phyloP scores from a whole-genome alignment of 75 land plant genomes.

The Azolla pinnata region DNA sequence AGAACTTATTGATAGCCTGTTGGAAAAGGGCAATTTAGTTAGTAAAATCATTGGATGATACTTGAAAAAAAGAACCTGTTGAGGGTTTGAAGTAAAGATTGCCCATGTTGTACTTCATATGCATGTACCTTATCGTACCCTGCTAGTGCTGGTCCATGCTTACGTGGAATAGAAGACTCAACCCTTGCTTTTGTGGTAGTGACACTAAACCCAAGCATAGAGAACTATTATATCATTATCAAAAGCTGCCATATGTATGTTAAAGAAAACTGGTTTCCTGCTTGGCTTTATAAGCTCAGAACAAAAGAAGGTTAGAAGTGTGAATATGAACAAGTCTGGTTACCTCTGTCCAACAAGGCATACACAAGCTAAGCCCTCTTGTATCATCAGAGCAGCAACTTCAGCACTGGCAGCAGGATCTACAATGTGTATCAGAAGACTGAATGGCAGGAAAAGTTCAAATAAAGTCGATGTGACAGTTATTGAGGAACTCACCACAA shows the following conservation, averaged over 20 bases:
- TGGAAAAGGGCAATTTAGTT: not conserved
- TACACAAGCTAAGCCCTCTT: conserved; percentile 86
- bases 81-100: too few species aligned
- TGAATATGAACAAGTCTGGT: not conserved
- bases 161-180: conserved; percentile 85
- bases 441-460: too few species aligned
- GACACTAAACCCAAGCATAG: conserved; percentile 35
- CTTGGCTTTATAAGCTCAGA: too few species aligned
- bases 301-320: too few species aligned
- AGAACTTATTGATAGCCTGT: conserved; percentile 82
- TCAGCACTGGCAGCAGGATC: conserved; percentile 94
- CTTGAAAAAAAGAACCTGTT: too few species aligned
- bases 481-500: conserved; percentile 46
- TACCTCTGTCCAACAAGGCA: conserved; percentile 83
- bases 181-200: conserved; percentile 66
- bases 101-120: too few species aligned
- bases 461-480: too few species aligned
- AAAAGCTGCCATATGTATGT: too few species aligned
- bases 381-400: conserved; percentile 83
- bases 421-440: too few species aligned
- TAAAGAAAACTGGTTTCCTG: too few species aligned
- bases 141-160: conserved; percentile 90
- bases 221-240: too few species aligned
- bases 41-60: too few species aligned
- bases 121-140: conserved; percentile 66